Evolutionary conservation across 176 grass and related monocot species (phyloP).

Genomic region (Hsuehochloa calcarea): DNA sequence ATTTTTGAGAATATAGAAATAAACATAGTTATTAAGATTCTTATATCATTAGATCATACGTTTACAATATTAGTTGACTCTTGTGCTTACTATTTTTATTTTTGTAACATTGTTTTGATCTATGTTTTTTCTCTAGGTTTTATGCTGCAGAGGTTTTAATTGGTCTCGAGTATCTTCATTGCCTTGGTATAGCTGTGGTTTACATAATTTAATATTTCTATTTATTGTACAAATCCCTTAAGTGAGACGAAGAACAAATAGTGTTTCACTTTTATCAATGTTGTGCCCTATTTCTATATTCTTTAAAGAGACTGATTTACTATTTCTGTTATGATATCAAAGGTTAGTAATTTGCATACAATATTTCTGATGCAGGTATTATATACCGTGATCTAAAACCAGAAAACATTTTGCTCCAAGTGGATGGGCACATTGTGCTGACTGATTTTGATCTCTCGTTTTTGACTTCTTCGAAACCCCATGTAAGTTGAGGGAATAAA

Average conservation of each 20-base stretch:
- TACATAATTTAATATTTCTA: constrained; percentile 2
- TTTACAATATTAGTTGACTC: neutral
- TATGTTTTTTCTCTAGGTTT: constrained; percentile 63
- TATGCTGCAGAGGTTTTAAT: constrained; percentile 93
- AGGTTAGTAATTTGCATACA: constrained; percentile 7
- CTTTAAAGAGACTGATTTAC: neutral
- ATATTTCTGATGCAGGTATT: constrained; percentile 65
- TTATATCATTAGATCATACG: neutral
- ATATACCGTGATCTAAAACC: constrained; percentile 98
- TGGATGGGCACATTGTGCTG: constrained; percentile 82
- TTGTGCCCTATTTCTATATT: neutral
- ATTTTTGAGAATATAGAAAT: neutral
- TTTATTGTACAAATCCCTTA: constrained; percentile 16
- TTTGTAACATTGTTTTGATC: constrained; percentile 21
- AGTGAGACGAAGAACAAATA: neutral
- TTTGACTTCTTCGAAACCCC: constrained; percentile 88
- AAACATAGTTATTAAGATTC: neutral
- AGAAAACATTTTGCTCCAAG: constrained; percentile 95
- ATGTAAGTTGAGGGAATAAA: constrained; percentile 48
- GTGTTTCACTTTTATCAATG: neutral
- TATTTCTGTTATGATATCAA: neutral
- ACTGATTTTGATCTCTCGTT: constrained; percentile 97
- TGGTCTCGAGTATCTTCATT: constrained; percentile 95
- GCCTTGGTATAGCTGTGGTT: constrained; percentile 55
- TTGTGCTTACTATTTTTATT: constrained; percentile 1